A percentile compares a stretch with the other conserved stretches of the same genome.
phyloP scores from a whole-genome alignment of 2,329 filamentous ascomycete genomes.

The Helminthosporium solani region DNA sequence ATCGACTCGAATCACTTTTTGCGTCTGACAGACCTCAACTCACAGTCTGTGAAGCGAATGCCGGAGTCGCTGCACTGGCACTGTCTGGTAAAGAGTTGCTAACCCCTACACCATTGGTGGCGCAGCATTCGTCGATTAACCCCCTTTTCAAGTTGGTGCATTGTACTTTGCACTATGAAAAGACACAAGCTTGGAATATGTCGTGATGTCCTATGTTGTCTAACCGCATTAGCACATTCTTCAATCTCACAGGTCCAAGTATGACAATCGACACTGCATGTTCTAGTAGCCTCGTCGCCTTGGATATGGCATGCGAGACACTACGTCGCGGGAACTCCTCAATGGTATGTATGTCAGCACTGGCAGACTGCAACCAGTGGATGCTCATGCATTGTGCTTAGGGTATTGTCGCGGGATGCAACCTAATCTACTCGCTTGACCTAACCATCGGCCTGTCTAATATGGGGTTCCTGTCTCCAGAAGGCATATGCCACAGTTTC shows the following conservation, averaged over 20 bases:
- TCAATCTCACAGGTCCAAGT: slow-evolving; percentile 16
- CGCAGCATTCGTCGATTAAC: too few relatives aligned
- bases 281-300: slow-evolving; percentile 13
- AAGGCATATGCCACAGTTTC: slow-evolving; percentile 32
- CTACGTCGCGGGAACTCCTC: background rate
- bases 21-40: too few relatives aligned
- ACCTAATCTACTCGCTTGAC: slow-evolving; percentile 15
- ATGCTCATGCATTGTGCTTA: background rate
- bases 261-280: slow-evolving; percentile 20
- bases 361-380: too few relatives aligned
- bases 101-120: too few relatives aligned
- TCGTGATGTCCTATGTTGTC: slow-evolving; percentile 11
- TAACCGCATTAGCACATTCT: slow-evolving; percentile 18
- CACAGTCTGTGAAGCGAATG: too few relatives aligned
- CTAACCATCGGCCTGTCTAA: slow-evolving; percentile 9
- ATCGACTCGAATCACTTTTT: too few relatives aligned
- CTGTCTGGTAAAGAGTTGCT: too few relatives aligned
- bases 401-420: slow-evolving; percentile 9
- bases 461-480: slow-evolving; percentile 31
- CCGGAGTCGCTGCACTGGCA: too few relatives aligned
- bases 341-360: slow-evolving; percentile 13
- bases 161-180: too few relatives aligned
- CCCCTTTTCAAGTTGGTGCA: too few relatives aligned
- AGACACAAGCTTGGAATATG: too few relatives aligned
- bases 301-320: slow-evolving; percentile 13